Evolutionary conservation across 2,329 filamentous ascomycete genomes (phyloP), one percentile per base, ranked within the genome.

Genomic region (Metarhizium robertsii): DNA sequence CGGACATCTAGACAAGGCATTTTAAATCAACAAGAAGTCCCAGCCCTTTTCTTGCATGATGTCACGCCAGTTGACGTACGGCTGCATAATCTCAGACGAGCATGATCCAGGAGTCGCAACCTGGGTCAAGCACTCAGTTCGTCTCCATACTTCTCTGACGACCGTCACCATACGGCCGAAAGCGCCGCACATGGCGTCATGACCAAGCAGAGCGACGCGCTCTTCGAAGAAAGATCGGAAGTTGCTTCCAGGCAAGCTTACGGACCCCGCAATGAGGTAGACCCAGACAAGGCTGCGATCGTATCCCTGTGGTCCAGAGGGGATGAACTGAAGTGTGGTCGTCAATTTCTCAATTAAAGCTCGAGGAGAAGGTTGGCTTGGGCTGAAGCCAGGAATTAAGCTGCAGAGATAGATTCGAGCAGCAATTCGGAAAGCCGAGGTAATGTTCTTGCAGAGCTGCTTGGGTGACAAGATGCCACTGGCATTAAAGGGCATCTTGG

Each of bases 351-450:
- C 81, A 46, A 96, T 83, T 29, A 97, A 79, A 61, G 85, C 85
- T 64, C 87, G 77, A 65, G 86, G 92, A 68, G 86, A 90, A 8
- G 78, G 76, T 64, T 94, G 86, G 56, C 78, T 79, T 50, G 88
- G 87, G 64, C 86, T 85, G 73, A 92, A 94, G 55, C 91, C 91
- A 0, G 92, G 92, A 0, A 97, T 89, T 40, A 99, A 79, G 67
- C 89, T 92, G 83, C 91, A 96, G n/a, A 97, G 85, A 73, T 96
- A 96, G 73, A 99, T 91, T 66, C 92, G 87, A 3, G 92, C 92
- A 2, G 92, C 92, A 54, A 95, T 77, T 64, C 92, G 89, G 83
- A 95, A 99, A 47, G 95, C 85, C 45, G 86, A 81, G 0, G 91
- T 95, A 72, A 97, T 90, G 76, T 95, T 96, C 71, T 83, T 85